phyloP scores from a whole-genome alignment of 129 eudicot species.

The Mikania micrantha region DNA sequence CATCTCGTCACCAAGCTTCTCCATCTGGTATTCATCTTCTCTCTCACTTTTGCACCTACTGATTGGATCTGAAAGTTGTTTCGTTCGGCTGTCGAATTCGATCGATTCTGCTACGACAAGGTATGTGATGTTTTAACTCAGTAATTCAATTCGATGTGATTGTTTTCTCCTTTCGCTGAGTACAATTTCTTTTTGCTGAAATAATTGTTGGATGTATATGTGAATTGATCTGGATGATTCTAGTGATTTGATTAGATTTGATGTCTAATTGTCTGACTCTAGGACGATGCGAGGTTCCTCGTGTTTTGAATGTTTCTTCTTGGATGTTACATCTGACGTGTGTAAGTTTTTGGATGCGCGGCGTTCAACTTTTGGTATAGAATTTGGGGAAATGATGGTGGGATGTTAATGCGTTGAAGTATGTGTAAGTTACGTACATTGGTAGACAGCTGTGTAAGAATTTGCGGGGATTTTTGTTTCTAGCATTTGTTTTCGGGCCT shows the following conservation, averaged over 20 bases:
- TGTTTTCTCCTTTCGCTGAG: background rate
- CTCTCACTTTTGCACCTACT: constrained; percentile 7
- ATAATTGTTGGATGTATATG: background rate
- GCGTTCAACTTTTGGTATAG: constrained; percentile 2
- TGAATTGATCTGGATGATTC: constrained; percentile 22
- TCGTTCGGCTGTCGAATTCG: background rate
- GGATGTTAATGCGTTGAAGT: constrained; percentile 14
- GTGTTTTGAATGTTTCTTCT: background rate
- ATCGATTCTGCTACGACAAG: constrained; percentile 8
- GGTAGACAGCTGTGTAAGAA: constrained; percentile 10
- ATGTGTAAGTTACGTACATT: constrained; percentile 15
- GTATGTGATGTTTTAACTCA: constrained; percentile 13
- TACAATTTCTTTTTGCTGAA: background rate
- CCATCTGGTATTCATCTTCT: background rate
- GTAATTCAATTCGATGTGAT: background rate
- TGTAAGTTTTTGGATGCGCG: constrained; percentile 5
- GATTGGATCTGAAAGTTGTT: constrained; percentile 10
- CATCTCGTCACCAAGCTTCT: constrained; percentile 5
- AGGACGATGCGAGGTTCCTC: background rate
- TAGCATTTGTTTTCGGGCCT: constrained; percentile 31
- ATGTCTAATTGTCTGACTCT: background rate
- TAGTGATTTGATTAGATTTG: constrained; percentile 12
- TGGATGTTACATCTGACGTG: background rate
- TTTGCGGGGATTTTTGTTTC: background rate
- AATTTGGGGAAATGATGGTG: constrained; percentile 16